Base-by-base conservation (phyloP, 352 stramenopile species). In the Salisapilia sapeloensis region DNA sequence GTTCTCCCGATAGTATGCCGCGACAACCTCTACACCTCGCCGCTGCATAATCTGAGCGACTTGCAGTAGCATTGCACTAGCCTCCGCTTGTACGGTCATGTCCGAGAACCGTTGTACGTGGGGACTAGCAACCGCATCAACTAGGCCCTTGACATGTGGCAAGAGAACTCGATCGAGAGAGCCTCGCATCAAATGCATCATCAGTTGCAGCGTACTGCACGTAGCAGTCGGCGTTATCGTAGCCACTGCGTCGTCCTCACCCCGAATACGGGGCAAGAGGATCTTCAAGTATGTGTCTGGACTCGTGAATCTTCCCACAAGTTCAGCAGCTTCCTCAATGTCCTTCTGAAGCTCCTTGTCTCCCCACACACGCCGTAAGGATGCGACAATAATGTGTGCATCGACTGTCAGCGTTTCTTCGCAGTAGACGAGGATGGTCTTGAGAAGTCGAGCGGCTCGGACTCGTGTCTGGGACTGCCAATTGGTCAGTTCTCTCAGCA, bases 351-450 rank as follows among this genome's bases (percentile, higher is more conserved):
- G 42, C 21, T 57, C 32, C 1, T 45, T 21, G 13, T 70, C 51
- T 15, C 45, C 35, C 65, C 67, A 85, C 1, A 42, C 46, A 20
- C 52, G 38, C 19, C 89, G 48, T 24, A 95, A 40, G 16, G 70
- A 74, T 20, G 65, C 48, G 6, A 94, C 27, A 13, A 96, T 29
- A 23, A 60, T 17, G 35, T 94, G 69, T 3, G 70, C 60, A 40
- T 95, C 78, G n/a, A 92, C 72, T 3, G 80, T 96, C 32, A 96
- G 70, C 27, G 78, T 79, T 33, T 98, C 87, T 52, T 98, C 92
- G 42, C 79, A 86, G 40, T 94, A 95, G 22, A 96, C 69, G 20
- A 95, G 38, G 26, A 97, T 50, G 45, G 72, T 84, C 34, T 79
- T 72, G 24, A 98, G 64, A 16, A 97, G 56, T 9, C 79, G 60